Percentiles rank a stretch among this genome's conserved stretches.
Conservation (phyloP, 2,329 filamentous ascomycete species). For the Talaromyces sp. region DNA sequence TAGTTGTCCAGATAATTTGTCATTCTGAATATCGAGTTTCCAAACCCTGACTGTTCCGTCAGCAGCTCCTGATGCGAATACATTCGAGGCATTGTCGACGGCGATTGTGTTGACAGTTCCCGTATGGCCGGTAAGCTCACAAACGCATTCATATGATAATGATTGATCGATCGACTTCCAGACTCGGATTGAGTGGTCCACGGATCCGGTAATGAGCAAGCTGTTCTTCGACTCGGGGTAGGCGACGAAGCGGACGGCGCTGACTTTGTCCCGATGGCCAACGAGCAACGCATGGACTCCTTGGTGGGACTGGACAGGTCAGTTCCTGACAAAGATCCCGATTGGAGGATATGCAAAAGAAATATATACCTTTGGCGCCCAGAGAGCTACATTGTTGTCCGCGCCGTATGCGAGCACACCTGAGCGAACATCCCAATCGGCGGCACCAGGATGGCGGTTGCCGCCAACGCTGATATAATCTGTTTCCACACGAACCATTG, state of each 20-base stretch:
- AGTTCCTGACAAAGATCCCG: neutral
- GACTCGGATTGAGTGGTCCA: constrained; percentile 72
- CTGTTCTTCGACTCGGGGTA: constrained; percentile 45
- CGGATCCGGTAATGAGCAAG: constrained; percentile 72
- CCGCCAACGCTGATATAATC: constrained; percentile 73
- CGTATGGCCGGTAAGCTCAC: constrained; percentile 63
- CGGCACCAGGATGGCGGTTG: constrained; percentile 83
- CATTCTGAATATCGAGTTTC: constrained; percentile 51
- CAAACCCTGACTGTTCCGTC: constrained; percentile 65
- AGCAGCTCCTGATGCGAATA: constrained; percentile 60
- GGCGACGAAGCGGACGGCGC: constrained; percentile 75
- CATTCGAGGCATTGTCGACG: constrained; percentile 41
- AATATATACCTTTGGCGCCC: constrained; percentile 70
- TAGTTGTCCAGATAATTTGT: constrained; percentile 39
- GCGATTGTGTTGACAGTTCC: constrained; percentile 67
- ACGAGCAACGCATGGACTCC: constrained; percentile 67
- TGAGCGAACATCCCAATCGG: constrained; percentile 73
- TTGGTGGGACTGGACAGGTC: constrained; percentile 27
- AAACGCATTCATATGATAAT: constrained; percentile 39
- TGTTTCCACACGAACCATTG: constrained; percentile 38
- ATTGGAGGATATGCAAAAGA: neutral
- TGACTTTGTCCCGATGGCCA: constrained; percentile 77
- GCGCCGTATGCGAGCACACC: constrained; percentile 83
- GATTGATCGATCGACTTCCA: constrained; percentile 43
- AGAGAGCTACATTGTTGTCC: constrained; percentile 82